These are phyloP conservation scores for Przewalskia tangutica DNA, from an alignment of 257 asterid genomes.

Conservation along the genomic window DNA sequence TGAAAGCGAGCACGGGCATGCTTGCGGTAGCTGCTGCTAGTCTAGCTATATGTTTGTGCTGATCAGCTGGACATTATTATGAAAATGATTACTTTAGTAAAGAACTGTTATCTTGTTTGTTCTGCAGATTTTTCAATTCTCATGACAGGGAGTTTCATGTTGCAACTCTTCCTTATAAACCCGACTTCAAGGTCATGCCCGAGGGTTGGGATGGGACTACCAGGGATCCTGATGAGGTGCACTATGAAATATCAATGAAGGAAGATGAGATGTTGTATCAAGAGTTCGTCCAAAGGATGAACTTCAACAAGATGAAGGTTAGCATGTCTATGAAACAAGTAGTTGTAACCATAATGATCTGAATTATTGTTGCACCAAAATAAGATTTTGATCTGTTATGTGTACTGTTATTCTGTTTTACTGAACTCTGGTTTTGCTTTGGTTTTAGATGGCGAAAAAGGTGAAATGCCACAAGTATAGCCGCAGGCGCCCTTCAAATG, in stretches of 20 bases:
- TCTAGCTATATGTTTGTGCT: background rate
- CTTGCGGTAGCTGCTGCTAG: background rate
- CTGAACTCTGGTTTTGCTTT: background rate
- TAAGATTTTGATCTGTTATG: background rate
- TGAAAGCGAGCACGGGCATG: background rate
- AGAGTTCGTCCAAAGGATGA: conserved; percentile 71
- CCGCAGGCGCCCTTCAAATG: too few relatives aligned
- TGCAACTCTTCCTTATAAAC: conserved; percentile 85
- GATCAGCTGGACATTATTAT: background rate
- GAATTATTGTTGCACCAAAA: background rate
- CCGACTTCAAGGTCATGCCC: conserved; percentile 96
- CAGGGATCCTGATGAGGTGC: conserved; percentile 94
- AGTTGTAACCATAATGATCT: background rate
- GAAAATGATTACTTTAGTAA: background rate
- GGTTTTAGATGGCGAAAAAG: conserved; percentile 46
- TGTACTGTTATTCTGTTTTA: background rate
- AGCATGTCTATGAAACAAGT: background rate
- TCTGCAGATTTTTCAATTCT: conserved; percentile 58
- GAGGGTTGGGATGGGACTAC: conserved; percentile 99
- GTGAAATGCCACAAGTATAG: conserved; percentile 77
- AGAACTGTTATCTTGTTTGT: background rate
- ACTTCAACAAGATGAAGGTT: conserved; percentile 89
- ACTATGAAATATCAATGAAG: conserved; percentile 86
- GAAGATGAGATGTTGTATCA: conserved; percentile 84
- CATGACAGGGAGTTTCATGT: conserved; percentile 93